phyloP scores from a whole-genome alignment of 805 yeast species.

The Sungouiella thailandica region DNA sequence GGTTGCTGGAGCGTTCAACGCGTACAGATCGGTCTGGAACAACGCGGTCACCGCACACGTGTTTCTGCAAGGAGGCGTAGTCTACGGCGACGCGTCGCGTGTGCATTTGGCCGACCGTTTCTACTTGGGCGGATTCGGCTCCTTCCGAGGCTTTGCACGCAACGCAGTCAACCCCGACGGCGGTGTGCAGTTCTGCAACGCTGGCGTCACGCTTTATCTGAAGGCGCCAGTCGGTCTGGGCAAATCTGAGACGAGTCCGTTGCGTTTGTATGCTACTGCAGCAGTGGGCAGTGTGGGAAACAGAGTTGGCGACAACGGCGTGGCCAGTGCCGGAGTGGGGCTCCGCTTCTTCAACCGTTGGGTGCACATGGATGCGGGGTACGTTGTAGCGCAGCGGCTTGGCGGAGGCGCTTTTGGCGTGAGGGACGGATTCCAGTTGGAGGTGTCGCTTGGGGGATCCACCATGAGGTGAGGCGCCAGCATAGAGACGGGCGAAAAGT shows the following conservation, averaged over 20 bases:
- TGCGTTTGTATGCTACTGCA: slow-evolving; percentile 54
- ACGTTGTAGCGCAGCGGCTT: slow-evolving; percentile 25
- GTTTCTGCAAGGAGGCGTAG: slow-evolving; percentile 50
- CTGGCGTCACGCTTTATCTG: slow-evolving; percentile 55
- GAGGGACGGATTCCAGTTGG: slow-evolving; percentile 35
- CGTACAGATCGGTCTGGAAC: slow-evolving; percentile 39
- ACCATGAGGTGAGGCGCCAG: too few species aligned
- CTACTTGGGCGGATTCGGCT: slow-evolving; percentile 75
- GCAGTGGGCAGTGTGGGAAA: slow-evolving; percentile 58
- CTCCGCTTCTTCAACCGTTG: slow-evolving; percentile 33
- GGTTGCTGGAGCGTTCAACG: slow-evolving; percentile 23
- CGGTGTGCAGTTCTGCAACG: slow-evolving; percentile 56
- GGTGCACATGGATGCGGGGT: slow-evolving; percentile 41
- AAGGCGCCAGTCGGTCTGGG: slow-evolving; percentile 46
- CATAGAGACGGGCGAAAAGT: too few species aligned
- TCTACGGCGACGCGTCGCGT: slow-evolving; percentile 31
- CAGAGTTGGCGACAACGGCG: slow-evolving; percentile 20
- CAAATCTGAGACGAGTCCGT: slow-evolving; percentile 26
- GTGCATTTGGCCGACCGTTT: slow-evolving; percentile 75
- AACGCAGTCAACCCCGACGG: slow-evolving; percentile 74
- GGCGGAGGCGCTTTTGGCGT: slow-evolving; percentile 21
- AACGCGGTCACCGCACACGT: slow-evolving; percentile 47
- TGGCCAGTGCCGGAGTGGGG: slow-evolving; percentile 31
- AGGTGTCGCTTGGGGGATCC: slow-evolving; percentile 34
- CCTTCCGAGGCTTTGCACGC: slow-evolving; percentile 62